phyloP scores from a whole-genome alignment of 768 basidiomycete species.

The Tephrocybe sp. region DNA sequence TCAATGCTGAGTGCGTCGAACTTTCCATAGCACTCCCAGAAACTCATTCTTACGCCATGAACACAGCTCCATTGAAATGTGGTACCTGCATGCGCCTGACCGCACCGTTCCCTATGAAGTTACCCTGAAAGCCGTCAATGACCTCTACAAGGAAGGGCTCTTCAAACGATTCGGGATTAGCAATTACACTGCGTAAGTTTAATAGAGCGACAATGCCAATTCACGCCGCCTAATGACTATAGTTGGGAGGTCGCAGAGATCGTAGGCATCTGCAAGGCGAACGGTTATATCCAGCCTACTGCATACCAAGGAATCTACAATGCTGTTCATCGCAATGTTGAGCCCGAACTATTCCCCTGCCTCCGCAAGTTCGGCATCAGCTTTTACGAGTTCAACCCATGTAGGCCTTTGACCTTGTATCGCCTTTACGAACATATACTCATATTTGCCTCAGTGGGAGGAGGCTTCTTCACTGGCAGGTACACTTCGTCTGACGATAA shows the following conservation, averaged over 20 bases:
- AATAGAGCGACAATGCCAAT: no score
- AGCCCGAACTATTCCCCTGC: constrained; percentile 52
- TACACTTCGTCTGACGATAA: constrained; percentile 38
- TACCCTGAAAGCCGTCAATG: constrained; percentile 52
- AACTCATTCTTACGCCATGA: neutral
- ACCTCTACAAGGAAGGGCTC: constrained; percentile 55
- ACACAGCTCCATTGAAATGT: constrained; percentile 45
- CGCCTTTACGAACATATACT: neutral
- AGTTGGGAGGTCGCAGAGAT: constrained; percentile 67
- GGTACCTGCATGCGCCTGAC: constrained; percentile 65
- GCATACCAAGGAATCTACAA: constrained; percentile 54
- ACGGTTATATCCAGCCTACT: constrained; percentile 54
- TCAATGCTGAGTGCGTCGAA: constrained; percentile 44
- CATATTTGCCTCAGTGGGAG: constrained; percentile 40
- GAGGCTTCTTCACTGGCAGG: constrained; percentile 60
- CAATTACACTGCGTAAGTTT: constrained; percentile 56
- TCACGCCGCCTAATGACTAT: no score
- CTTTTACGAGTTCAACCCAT: constrained; percentile 57
- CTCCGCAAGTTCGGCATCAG: constrained; percentile 57
- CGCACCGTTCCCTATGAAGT: constrained; percentile 55
- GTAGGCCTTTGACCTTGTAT: constrained; percentile 28
- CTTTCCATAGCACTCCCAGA: neutral
- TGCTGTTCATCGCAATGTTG: constrained; percentile 38
- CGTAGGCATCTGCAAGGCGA: constrained; percentile 53
- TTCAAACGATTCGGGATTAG: constrained; percentile 67